Conservation (phyloP, 768 basidiomycete genomes). For the Naematelia encephala region DNA sequence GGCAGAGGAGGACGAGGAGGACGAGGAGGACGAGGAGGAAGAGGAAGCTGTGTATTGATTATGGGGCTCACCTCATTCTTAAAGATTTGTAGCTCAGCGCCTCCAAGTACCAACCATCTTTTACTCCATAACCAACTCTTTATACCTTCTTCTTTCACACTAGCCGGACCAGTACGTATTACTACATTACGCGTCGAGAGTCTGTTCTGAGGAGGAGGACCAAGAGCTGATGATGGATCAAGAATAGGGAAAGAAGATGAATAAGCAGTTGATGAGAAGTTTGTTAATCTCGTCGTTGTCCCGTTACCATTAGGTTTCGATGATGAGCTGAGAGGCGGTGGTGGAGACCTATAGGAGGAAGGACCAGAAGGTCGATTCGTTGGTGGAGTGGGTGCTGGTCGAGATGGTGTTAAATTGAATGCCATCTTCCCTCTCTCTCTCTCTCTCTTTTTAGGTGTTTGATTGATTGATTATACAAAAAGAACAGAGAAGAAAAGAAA, state of each 20-base stretch:
- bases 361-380: slow-evolving; percentile 6
- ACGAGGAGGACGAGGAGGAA: background rate
- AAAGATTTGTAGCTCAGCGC: slow-evolving; percentile 72
- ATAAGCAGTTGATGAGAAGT: slow-evolving; percentile 35
- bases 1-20: background rate
- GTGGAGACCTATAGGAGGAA: no score
- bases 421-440: no score
- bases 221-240: slow-evolving; percentile 7
- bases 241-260: slow-evolving; percentile 31
- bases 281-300: slow-evolving; percentile 3
- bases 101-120: slow-evolving; percentile 83
- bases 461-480: no score
- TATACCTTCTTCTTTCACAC: slow-evolving; percentile 90
- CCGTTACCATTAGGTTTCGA: no score
- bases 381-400: slow-evolving; percentile 39
- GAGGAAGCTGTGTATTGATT: background rate
- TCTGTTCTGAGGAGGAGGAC: background rate
- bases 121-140: slow-evolving; percentile 87
- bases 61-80: slow-evolving; percentile 76
- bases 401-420: slow-evolving; percentile 30
- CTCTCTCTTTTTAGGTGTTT: no score
- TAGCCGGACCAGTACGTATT: slow-evolving; percentile 61
- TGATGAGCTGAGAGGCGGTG: no score
- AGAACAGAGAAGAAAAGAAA: no score
- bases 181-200: slow-evolving; percentile 8